phyloP scores from a whole-genome alignment of 2,329 filamentous ascomycete species.

The Biscogniauxia marginata region DNA sequence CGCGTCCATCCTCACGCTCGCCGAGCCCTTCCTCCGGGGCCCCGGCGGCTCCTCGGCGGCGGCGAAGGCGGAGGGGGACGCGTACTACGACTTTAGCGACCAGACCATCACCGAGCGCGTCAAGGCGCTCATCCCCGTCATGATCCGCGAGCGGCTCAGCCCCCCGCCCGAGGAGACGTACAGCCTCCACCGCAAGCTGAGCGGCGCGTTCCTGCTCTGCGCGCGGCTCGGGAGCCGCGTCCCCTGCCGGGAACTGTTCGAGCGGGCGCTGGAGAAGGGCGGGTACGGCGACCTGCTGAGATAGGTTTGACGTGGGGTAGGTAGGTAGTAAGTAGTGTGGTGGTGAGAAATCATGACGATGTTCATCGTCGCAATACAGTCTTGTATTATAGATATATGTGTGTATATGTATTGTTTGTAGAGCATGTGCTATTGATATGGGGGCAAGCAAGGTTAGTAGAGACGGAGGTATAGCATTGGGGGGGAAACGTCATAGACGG shows the following conservation, averaged over 20 bases:
- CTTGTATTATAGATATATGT: neutral
- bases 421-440: neutral
- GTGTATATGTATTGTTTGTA: neutral
- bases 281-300: neutral
- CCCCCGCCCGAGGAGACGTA: constrained; percentile 98
- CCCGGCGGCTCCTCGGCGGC: too few species aligned
- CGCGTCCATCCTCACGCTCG: constrained; percentile 83
- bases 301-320: too few species aligned
- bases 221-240: constrained; percentile 82
- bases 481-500: neutral
- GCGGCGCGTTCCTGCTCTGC: constrained; percentile 91
- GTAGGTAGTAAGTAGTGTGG: too few species aligned
- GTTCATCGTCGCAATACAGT: neutral
- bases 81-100: constrained; percentile 88
- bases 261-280: constrained; percentile 46
- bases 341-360: too few species aligned
- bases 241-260: constrained; percentile 77
- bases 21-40: constrained; percentile 83
- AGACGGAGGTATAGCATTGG: neutral
- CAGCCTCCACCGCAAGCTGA: constrained; percentile 89
- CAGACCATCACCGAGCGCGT: constrained; percentile 98
- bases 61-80: too few species aligned
- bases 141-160: constrained; percentile 84
- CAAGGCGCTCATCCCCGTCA: constrained; percentile 81
- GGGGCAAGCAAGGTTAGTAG: neutral